Evolutionary conservation across 306 rosid species (phyloP).

Genomic region (Cucurbita maxima): DNA sequence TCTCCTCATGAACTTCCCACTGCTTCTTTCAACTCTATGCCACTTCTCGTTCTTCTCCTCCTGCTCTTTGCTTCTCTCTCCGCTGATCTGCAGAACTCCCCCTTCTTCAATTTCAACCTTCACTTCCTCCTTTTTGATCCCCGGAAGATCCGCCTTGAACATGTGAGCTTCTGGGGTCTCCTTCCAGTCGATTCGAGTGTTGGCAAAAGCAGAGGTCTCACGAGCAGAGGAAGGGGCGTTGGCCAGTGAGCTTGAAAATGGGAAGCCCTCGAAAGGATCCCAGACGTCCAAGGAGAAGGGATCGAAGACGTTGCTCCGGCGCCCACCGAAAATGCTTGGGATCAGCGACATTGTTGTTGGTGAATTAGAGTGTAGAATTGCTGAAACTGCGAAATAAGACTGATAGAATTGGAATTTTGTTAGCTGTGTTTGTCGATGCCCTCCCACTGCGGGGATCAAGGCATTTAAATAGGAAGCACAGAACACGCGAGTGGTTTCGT

Average conservation of each 20-base stretch:
- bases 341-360: not conserved
- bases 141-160: slow-evolving; percentile 24
- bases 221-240: not conserved
- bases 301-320: slow-evolving; percentile 17
- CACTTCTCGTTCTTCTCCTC: slow-evolving; percentile 21
- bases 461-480: not conserved
- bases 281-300: slow-evolving; percentile 17
- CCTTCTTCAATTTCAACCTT: slow-evolving; percentile 23
- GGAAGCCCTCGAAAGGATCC: slow-evolving; percentile 16
- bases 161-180: slow-evolving; percentile 22
- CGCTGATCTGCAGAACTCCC: slow-evolving; percentile 17
- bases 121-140: slow-evolving; percentile 19
- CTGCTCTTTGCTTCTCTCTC: slow-evolving; percentile 14
- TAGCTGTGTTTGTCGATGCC: not conserved
- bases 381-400: not conserved
- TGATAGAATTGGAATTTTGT: not conserved
- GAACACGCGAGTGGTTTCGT: not conserved
- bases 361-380: too few relatives aligned
- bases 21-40: slow-evolving; percentile 24
- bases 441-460: not conserved
- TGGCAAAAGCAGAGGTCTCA: slow-evolving; percentile 9
- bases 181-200: slow-evolving; percentile 22
- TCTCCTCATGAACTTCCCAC: slow-evolving; percentile 24
- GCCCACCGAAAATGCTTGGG: slow-evolving; percentile 4
- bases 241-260: not conserved